Conservation (phyloP, 140 eudicot genomes). For the Cichorium intybus region DNA sequence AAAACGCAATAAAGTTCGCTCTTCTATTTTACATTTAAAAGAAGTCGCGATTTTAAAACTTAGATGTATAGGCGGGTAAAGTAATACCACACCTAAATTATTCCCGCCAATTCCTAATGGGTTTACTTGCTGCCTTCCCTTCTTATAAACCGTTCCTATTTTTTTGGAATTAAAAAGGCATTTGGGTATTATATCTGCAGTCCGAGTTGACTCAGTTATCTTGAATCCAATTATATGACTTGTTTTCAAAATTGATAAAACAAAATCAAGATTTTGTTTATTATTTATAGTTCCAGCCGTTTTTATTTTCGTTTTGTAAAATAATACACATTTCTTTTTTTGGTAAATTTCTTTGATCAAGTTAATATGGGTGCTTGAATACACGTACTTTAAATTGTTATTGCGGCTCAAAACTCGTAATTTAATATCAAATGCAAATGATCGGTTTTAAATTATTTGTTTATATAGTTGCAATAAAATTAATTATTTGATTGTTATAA, state of each 20-base stretch:
- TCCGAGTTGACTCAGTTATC: constrained; percentile 30
- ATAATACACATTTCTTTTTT: background rate
- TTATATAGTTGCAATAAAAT: background rate
- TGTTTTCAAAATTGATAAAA: background rate
- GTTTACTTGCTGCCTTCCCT: constrained; percentile 11
- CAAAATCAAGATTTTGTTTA: too few species aligned
- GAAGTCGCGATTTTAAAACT: constrained; percentile 4
- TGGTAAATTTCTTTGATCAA: too few species aligned
- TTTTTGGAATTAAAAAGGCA: background rate
- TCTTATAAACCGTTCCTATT: constrained; percentile 17
- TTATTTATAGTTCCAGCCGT: background rate
- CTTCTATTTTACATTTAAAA: background rate
- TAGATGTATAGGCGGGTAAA: constrained; percentile 22
- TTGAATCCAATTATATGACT: background rate
- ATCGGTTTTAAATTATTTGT: background rate
- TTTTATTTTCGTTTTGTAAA: too few species aligned
- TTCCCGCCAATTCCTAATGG: constrained; percentile 31
- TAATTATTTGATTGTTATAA: too few species aligned
- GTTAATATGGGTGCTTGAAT: too few species aligned
- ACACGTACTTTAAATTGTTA: too few species aligned
- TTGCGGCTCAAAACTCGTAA: too few species aligned
- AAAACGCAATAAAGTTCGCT: background rate
- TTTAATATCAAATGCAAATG: too few species aligned
- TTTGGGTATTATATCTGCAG: background rate
- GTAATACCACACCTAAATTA: constrained; percentile 13